Evolutionary conservation across 768 basidiomycete genomes (phyloP), one percentile per base, ranked within the genome.

Genomic region (Pleurotus tuoliensis): DNA sequence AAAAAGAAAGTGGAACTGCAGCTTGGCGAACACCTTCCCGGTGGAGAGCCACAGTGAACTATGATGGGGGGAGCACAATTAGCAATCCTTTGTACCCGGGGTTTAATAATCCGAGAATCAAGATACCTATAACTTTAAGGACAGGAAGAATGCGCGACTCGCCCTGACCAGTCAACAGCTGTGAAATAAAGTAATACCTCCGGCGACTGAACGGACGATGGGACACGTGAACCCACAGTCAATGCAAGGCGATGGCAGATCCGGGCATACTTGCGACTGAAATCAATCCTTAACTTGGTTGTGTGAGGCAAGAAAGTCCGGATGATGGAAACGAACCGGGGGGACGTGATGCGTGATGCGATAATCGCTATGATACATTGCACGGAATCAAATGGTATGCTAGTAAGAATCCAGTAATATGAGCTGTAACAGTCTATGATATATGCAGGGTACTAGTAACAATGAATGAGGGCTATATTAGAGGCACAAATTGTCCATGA

Each of bases 361-460:
- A 27, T 50, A 50, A 30, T 50, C 7, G 15, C 25, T 50, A 53
- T 40, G 39, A 37, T 53, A 53, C 51, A 53, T 40, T 51, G 30
- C 24, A 25, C 34, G 38, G 18, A 41, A 41, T 37, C 34, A 53
- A 41, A 53, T 37, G 18, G 41, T 41, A 38, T 38, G 34, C 15
- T 16, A 34, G 13, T 47, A 12, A 6, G 48, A 25, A 38, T 30
- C 18, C n/a, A 30, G 49, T 22, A 51, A 53, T 53, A 53, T 53
- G 51, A 25, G 24, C 51, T 44, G 41, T 44, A 53, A 53, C 20
- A n/a, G 51, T 53, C 51, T 53, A 53, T 43, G 51, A 53, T 51
- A 50, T 13, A 51, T 51, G 49, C 49, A 34, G 49, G 27, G 37
- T 34, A 30, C n/a, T 37, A 12, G n/a, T 40, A 41, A 50, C 11